phyloP scores from a whole-genome alignment of 805 yeast species.

The Yarrowia hollandica region DNA sequence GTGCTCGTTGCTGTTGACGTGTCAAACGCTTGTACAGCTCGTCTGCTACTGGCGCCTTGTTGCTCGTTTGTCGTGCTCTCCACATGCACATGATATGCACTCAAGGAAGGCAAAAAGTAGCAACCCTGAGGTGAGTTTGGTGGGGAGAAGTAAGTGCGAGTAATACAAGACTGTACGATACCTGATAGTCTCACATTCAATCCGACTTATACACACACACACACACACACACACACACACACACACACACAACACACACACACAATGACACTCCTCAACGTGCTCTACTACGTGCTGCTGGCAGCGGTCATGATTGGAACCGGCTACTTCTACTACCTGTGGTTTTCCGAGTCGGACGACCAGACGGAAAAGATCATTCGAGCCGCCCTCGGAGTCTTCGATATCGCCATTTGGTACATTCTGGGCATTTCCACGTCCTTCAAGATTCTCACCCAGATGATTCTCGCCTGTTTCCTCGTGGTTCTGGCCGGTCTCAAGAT shows the following conservation, averaged over 20 bases:
- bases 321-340: slow-evolving; percentile 19
- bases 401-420: slow-evolving; percentile 23
- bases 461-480: slow-evolving; percentile 17
- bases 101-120: slow-evolving; percentile 19
- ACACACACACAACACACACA: background rate
- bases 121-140: background rate
- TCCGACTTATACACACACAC: no score
- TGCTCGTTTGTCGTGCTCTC: no score
- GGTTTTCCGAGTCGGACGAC: slow-evolving; percentile 18
- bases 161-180: no score
- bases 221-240: no score
- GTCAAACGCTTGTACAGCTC: no score
- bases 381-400: slow-evolving; percentile 16
- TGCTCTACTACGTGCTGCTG: slow-evolving; percentile 20
- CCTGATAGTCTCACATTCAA: background rate
- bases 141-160: no score
- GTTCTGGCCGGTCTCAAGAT: slow-evolving; percentile 12
- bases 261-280: slow-evolving; percentile 14
- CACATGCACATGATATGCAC: slow-evolving; percentile 14
- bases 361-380: slow-evolving; percentile 19
- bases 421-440: slow-evolving; percentile 18
- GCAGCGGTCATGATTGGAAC: slow-evolving; percentile 24
- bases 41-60: background rate
- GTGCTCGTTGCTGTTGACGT: no score
- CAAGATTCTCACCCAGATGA: slow-evolving; percentile 21